Percentiles rank a stretch among this genome's conserved stretches.
phyloP scores from a whole-genome alignment of 2,329 filamentous ascomycete genomes.

The Cadophora malorum region DNA sequence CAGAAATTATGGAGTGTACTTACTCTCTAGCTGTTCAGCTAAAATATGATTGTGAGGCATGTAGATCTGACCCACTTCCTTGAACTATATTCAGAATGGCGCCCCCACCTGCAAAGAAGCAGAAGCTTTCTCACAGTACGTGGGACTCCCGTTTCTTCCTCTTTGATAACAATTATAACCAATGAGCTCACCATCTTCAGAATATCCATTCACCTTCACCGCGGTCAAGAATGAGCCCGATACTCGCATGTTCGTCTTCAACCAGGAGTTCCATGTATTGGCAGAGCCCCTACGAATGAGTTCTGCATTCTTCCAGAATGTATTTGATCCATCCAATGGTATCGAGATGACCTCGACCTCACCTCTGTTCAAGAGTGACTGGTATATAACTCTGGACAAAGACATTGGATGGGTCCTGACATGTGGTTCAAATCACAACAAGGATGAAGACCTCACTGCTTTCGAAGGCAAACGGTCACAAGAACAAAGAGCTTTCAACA shows the following conservation, averaged over 20 bases:
- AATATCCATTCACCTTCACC: slow-evolving; percentile 17
- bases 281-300: slow-evolving; percentile 13
- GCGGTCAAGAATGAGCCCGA: slow-evolving; percentile 21
- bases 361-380: slow-evolving; percentile 18
- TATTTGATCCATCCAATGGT: slow-evolving; percentile 20
- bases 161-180: background rate
- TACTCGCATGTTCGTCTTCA: slow-evolving; percentile 21
- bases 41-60: no score
- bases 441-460: background rate
- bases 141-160: no score
- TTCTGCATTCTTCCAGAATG: slow-evolving; percentile 21
- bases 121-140: background rate
- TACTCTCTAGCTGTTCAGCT: no score
- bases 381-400: slow-evolving; percentile 19
- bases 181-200: background rate
- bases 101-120: slow-evolving; percentile 6
- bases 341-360: background rate
- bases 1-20: no score
- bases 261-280: slow-evolving; percentile 23
- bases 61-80: no score
- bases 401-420: slow-evolving; percentile 15
- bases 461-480: slow-evolving; percentile 6
- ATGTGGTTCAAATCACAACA: slow-evolving; percentile 1
- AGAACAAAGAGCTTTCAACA: slow-evolving; percentile 18
- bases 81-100: background rate